Base-by-base conservation (phyloP, 2,329 filamentous ascomycete genomes). In the Aspergillus caelatus region DNA sequence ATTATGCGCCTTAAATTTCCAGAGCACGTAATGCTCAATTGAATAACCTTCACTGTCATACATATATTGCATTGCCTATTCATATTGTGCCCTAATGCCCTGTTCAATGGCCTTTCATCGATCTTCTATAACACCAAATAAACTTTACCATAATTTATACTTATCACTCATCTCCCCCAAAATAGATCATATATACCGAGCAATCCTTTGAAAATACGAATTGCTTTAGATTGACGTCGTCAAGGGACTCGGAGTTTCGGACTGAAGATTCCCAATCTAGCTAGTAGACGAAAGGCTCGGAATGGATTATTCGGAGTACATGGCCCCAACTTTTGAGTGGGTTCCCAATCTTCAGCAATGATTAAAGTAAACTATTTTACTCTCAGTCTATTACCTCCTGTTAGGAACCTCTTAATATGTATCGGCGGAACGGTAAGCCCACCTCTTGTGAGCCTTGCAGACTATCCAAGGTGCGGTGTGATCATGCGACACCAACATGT, bases 401-500 rank as follows among this genome's bases (percentile, higher is more conserved):
- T 23, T 28, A 9, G 23, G 23, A 28, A 28, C 8, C 23, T 48
- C 14, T 19, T 21, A 21, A 53, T 11, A 53, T 53, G 50, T 53
- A 53, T 53, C 50, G 50, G 30, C 50, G 45, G 23, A 59, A 59
- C 46, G 57, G 57, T 21, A 59, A 59, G 21, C 57, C 57, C 12
- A 52, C 34, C 10, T 59, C 57, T 11, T 59, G 57, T 14, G 57
- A 59, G 45, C 57, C 57, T 23, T 59, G 57, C 34, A 46, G 57
- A 19, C 2, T 59, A n/a, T 50, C 57, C 10, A 59, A 59, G 45
- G 48, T 59, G 21, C 57, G 57, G 21, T 59, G 57, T 28, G 57
- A 59, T 41, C 57, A 59, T 59, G 57, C 57, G 43, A 46, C 32
- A n/a, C 57, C 57, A 16, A 59, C 34, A n/a, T 59, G 57, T 41